Percentiles rank a stretch among this genome's conserved stretches.
Evolutionary conservation across 2,329 filamentous ascomycete species (phyloP).

Genomic region (Fusarium sp.): DNA sequence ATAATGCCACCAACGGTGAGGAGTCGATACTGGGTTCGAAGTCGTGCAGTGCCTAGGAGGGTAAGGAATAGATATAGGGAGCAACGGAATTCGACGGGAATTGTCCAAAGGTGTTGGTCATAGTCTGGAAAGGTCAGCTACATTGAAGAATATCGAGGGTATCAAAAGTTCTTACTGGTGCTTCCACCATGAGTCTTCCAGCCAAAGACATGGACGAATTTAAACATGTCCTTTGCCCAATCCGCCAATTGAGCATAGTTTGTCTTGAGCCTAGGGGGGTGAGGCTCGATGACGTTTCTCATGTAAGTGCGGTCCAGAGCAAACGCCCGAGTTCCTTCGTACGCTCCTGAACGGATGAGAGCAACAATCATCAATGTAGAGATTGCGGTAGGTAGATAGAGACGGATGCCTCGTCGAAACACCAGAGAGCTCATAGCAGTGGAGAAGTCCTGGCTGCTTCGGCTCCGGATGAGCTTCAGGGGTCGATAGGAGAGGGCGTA

Average conservation of each 20-base stretch:
- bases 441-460: constrained; percentile 54
- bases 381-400: constrained; percentile 63
- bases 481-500: constrained; percentile 69
- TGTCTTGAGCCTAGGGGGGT: constrained; percentile 55
- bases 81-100: constrained; percentile 70
- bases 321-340: constrained; percentile 62
- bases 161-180: constrained; percentile 50
- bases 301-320: constrained; percentile 57
- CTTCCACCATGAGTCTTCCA: constrained; percentile 62
- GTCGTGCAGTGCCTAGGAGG: constrained; percentile 61
- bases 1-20: constrained; percentile 55
- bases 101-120: constrained; percentile 72
- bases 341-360: constrained; percentile 59
- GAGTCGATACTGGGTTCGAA: constrained; percentile 57
- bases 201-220: constrained; percentile 63
- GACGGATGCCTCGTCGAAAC: constrained; percentile 64
- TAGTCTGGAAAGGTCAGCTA: constrained; percentile 50
- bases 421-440: constrained; percentile 61
- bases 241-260: constrained; percentile 56
- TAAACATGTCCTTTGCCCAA: constrained; percentile 62
- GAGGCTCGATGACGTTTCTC: constrained; percentile 62
- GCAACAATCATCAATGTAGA: constrained; percentile 62
- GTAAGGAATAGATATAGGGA: constrained; percentile 69
- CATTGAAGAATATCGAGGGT: background rate
- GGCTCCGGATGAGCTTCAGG: constrained; percentile 58